phyloP scores from a whole-genome alignment of 768 basidiomycete genomes.

The Amanita inopinata region DNA sequence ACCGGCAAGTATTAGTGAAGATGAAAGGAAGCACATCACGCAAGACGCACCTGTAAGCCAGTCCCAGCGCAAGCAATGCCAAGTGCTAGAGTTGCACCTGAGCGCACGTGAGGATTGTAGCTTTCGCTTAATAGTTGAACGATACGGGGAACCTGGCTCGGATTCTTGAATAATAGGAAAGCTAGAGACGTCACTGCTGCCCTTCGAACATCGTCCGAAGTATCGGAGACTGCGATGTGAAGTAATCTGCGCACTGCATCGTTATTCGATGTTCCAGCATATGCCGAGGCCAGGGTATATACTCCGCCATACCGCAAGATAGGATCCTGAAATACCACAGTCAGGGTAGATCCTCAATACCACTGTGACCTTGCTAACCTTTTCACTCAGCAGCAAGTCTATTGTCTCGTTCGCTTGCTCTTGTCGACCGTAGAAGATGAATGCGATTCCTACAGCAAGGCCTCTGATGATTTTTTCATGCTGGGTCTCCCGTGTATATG shows the following conservation, averaged over 20 bases:
- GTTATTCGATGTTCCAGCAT: constrained; percentile 94
- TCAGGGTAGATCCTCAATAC: neutral
- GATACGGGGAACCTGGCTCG: constrained; percentile 90
- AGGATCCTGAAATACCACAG: constrained; percentile 56
- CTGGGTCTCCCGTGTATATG: constrained; percentile 94
- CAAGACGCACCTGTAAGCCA: constrained; percentile 65
- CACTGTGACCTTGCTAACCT: constrained; percentile 45
- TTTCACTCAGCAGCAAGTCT: constrained; percentile 70
- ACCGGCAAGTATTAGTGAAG: constrained; percentile 7
- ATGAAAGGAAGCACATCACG: neutral
- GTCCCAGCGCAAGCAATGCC: constrained; percentile 98
- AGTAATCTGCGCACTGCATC: constrained; percentile 83
- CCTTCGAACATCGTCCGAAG: constrained; percentile 92
- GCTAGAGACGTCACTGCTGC: constrained; percentile 95
- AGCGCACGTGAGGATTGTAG: constrained; percentile 97
- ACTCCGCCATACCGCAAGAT: constrained; percentile 97
- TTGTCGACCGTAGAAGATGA: constrained; percentile 87
- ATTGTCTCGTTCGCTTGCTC: constrained; percentile 88
- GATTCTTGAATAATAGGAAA: constrained; percentile 95
- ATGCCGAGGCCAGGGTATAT: constrained; percentile 92
- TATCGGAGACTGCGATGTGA: constrained; percentile 97
- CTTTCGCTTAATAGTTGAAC: constrained; percentile 96
- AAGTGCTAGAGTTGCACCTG: constrained; percentile 91
- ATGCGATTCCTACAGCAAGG: constrained; percentile 84
- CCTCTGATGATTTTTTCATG: constrained; percentile 99